Evolutionary conservation across 2,329 filamentous ascomycete species (phyloP), one percentile per base, ranked within the genome.

Genomic region (Claviceps digitariae): DNA sequence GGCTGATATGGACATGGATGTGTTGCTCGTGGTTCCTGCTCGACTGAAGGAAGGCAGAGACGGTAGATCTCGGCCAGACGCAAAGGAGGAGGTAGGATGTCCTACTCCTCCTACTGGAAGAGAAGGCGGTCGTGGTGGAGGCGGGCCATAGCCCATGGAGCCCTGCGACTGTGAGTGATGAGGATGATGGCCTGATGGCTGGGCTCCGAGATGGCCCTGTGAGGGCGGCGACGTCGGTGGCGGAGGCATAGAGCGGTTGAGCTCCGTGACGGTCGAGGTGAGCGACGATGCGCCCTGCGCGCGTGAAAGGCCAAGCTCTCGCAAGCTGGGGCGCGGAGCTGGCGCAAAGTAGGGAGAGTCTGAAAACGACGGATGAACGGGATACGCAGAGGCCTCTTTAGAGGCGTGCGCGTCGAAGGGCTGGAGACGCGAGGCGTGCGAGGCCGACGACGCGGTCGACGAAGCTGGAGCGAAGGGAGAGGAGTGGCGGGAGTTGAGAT

Each of bases 1-100:
- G 6, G 77, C 75, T 1, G 77, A 79, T 64, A 82, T 81, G 21
- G 78, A 81, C 78, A 82, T 82, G 63, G 75, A 76, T 62, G 76
- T 78, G 45, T 73, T 72, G 0, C 69, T 69, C 53, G 68, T 72
- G 53, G 63, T 64, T 25, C 69, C 72, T 3, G 74, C 68, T 55
- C 78, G 70, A 27, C 73, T 64, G 21, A 81, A 65, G 13, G 75
- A 69, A 29, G 71, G 67, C 13, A 82, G 68, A 1, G 78, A 74
- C 1, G 77, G 75, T 15, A 79, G 65, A 54, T 78, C 74, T 55
- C 81, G 78, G 38, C 75, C 68, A 4, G 72, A 68, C 0, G 72
- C 67, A 51, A 76, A 77, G 4, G 73, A 67, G 21, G 41, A 44
- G 20, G 66, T 68, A 1, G 73, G 69, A 3, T 71, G 71, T 1